These are phyloP conservation scores for Brassica carinata DNA, from an alignment of 345 rosid species.

Conservation along the genomic window DNA sequence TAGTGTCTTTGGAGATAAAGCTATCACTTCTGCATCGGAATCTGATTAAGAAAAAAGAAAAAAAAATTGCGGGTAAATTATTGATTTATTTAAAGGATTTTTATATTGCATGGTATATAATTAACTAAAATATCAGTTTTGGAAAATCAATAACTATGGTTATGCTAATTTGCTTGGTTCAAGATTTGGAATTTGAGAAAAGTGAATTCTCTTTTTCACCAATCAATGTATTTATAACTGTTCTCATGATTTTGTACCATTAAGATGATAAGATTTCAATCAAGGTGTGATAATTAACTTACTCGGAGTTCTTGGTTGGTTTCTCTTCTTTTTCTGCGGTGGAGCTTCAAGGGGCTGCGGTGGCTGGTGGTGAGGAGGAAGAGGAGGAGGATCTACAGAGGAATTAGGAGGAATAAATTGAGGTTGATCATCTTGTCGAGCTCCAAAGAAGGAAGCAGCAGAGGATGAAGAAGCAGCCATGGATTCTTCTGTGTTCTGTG, in stretches of 20 bases:
- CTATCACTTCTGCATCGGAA: slow-evolving; percentile 88
- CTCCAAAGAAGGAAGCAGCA: slow-evolving; percentile 63
- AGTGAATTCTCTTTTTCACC: slow-evolving; percentile 23
- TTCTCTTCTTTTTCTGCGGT: slow-evolving; percentile 4
- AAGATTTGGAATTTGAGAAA: slow-evolving; percentile 23
- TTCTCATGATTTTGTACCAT: slow-evolving; percentile 13
- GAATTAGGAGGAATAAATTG: not conserved
- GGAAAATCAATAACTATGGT: slow-evolving; percentile 38
- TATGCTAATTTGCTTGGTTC: slow-evolving; percentile 28
- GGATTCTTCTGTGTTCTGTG: slow-evolving; percentile 40
- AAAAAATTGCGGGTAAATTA: not conserved
- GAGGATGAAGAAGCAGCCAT: slow-evolving; percentile 76
- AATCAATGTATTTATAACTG: not conserved
- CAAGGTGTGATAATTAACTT: slow-evolving; percentile 37
- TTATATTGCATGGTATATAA: slow-evolving; percentile 31
- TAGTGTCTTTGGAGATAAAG: slow-evolving; percentile 81
- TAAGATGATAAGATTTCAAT: slow-evolving; percentile 34
- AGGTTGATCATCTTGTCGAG: slow-evolving; percentile 56
- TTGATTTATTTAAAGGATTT: not conserved
- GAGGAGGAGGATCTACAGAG: not conserved
- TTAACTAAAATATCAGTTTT: slow-evolving; percentile 8
- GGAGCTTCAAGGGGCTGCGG: not conserved
- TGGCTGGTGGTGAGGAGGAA: not conserved
- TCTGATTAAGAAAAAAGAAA: slow-evolving; percentile 44
- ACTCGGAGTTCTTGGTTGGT: slow-evolving; percentile 69